Base-by-base conservation (phyloP, 441 rosid species). In the Cnidoscolus chayamansa region DNA sequence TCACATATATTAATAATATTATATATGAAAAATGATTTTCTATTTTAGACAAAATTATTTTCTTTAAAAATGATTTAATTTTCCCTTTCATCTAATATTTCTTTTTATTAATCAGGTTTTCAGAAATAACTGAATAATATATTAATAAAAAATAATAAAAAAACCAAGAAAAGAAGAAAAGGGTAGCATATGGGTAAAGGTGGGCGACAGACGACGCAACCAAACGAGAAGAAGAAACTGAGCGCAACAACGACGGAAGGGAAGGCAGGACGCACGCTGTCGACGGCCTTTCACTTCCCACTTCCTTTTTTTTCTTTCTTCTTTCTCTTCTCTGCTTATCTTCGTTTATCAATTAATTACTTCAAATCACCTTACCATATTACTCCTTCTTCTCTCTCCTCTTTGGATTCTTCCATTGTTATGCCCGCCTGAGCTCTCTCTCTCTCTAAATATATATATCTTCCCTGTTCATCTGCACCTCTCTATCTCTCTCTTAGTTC, bases 381-480 rank as follows among this genome's bases (percentile, higher is more conserved):
- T 31, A 20, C 61, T 47, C 25, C 60, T 5, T 40, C 45, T 31
- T 72, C 68, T 60, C 35, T 2, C 2, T 40, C 12, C 58, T 62
- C 51, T 71, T 45, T 17, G 20, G 9, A 12, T 40, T 20, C 67
- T 70, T 63, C 12, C 10, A 59, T 58, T 65, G 65, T 64, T 65
- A 58, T 61, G 80, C 76, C 78, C 71, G 78, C 74, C 67, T 81
- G 56, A 85, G 12, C 76, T 68, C 37, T 17, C 43, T 32, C 61
- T 64, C 31, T 59, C 61, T 47, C 40, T 63, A 35, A 2, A 2
- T 35, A 2, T 35, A 35, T 35, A 2, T 35, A 25, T 13, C 47
- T 63, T 35, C 40, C 40, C 62, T 8, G 61, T 48, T 49, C 16
- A 37, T 60, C 57, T 43, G 17, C 13, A 49, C 12, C 69, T 50